A percentile compares a stretch with the other conserved stretches of the same genome.
Conservation (phyloP, 2,329 filamentous ascomycete genomes). For the Nemania sp. region DNA sequence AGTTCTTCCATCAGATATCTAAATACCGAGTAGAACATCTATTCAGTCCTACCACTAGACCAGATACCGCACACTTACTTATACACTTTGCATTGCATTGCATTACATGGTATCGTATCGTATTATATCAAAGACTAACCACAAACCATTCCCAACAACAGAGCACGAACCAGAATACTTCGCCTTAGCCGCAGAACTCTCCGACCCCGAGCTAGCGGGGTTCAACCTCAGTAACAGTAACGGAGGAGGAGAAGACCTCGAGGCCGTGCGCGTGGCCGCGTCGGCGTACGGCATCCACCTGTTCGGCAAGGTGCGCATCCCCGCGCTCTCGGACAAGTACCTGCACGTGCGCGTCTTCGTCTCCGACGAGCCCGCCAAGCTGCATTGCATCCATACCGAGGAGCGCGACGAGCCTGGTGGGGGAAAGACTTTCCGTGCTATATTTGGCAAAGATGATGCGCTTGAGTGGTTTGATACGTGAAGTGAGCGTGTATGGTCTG, state of each 20-base stretch:
- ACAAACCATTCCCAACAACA: not conserved
- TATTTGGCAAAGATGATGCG: constrained; percentile 50
- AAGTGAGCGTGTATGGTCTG: too few relatives aligned
- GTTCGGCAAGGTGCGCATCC: constrained; percentile 54
- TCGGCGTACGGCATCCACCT: constrained; percentile 54
- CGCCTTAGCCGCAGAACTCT: constrained; percentile 48
- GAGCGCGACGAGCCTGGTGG: constrained; percentile 48
- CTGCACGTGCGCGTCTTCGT: constrained; percentile 54
- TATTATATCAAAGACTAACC: too few relatives aligned
- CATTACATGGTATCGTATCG: too few relatives aligned
- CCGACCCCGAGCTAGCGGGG: constrained; percentile 43
- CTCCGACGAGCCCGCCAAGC: constrained; percentile 43
- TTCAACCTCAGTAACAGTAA: too few relatives aligned
- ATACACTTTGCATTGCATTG: too few relatives aligned
- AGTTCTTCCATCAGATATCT: not conserved
- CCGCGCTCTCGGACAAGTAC: constrained; percentile 45
- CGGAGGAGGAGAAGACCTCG: constrained; percentile 46
- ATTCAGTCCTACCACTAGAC: too few relatives aligned
- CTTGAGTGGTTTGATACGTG: constrained; percentile 60
- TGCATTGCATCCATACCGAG: constrained; percentile 54
- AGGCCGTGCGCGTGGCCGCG: constrained; percentile 48
- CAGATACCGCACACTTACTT: too few relatives aligned
- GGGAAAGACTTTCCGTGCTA: constrained; percentile 48
- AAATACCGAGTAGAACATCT: too few relatives aligned
- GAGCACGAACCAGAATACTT: constrained; percentile 61